Evolutionary conservation across 2,329 filamentous ascomycete genomes (phyloP).

Genomic region (Cordyceps farinosa): DNA sequence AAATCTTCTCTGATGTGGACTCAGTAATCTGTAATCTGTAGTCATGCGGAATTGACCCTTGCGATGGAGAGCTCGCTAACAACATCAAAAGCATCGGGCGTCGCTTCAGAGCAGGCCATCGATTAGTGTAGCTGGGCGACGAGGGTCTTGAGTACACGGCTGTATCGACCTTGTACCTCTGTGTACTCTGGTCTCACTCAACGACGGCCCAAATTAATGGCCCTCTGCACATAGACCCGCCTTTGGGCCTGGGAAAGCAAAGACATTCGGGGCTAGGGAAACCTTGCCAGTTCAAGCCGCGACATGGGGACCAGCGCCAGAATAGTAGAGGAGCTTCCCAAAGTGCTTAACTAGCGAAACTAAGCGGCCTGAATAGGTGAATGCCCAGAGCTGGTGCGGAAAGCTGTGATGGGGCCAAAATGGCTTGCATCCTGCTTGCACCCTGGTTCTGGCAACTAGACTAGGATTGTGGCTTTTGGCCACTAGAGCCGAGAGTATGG

Average conservation of each 20-base stretch:
- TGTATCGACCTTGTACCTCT: slow-evolving; percentile 4
- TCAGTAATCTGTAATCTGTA: background rate
- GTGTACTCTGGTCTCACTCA: slow-evolving; percentile 1
- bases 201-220: background rate
- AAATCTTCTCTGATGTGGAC: background rate
- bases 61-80: background rate
- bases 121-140: background rate
- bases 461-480: background rate
- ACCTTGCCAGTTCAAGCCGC: background rate
- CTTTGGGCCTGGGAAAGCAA: background rate
- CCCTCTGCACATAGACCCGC: background rate
- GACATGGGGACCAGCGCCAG: background rate
- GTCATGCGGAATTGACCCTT: background rate
- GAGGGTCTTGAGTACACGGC: background rate
- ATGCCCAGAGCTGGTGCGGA: background rate
- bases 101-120: background rate
- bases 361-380: background rate
- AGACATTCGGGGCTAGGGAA: background rate
- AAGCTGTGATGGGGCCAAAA: background rate
- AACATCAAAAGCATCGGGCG: background rate
- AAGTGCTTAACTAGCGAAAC: background rate
- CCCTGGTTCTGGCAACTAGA: background rate
- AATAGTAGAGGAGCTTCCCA: background rate
- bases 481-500: background rate
- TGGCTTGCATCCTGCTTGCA: background rate